phyloP scores from a whole-genome alignment of 192 early-diverging fungal genomes.

The Mycoemilia scoparia region DNA sequence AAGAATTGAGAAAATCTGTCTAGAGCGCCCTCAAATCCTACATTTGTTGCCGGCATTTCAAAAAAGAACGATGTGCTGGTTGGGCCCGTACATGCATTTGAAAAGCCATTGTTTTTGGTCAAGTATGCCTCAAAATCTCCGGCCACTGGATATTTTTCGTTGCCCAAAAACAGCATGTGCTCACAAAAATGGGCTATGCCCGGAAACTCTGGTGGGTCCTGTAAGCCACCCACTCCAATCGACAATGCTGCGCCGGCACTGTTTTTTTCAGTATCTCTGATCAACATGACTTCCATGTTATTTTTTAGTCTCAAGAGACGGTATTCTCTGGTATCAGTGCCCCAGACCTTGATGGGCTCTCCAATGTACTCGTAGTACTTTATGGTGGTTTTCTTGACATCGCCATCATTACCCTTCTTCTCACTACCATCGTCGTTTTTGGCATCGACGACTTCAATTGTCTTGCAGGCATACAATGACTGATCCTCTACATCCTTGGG shows the following conservation, averaged over 20 bases:
- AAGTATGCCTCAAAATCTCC: slow-evolving; percentile 39
- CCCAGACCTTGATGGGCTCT: too few relatives aligned
- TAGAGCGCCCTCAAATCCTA: slow-evolving; percentile 39
- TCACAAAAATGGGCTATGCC: slow-evolving; percentile 69
- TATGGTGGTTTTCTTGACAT: too few relatives aligned
- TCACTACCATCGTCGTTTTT: too few relatives aligned
- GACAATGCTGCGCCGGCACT: slow-evolving; percentile 45
- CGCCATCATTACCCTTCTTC: too few relatives aligned
- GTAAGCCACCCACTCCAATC: slow-evolving; percentile 52
- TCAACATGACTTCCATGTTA: slow-evolving; percentile 37
- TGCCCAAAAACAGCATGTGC: slow-evolving; percentile 56
- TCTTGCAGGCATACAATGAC: too few relatives aligned
- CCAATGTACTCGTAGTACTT: too few relatives aligned
- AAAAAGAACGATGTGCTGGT: slow-evolving; percentile 30
- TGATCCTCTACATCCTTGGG: too few relatives aligned
- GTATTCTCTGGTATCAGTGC: slow-evolving; percentile 44
- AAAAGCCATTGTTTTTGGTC: slow-evolving; percentile 16
- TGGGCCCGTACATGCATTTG: slow-evolving; percentile 29
- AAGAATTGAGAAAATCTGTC: slow-evolving; percentile 87
- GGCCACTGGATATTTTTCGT: slow-evolving; percentile 53
- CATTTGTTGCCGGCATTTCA: slow-evolving; percentile 21
- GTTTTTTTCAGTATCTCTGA: slow-evolving; percentile 37
- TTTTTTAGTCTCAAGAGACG: slow-evolving; percentile 38
- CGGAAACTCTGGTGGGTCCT: slow-evolving; percentile 45
- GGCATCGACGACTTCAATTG: too few relatives aligned